Evolutionary conservation across 495 filamentous ascomycete genomes (phyloP).

Genomic region (Hypoxylon intermedium): DNA sequence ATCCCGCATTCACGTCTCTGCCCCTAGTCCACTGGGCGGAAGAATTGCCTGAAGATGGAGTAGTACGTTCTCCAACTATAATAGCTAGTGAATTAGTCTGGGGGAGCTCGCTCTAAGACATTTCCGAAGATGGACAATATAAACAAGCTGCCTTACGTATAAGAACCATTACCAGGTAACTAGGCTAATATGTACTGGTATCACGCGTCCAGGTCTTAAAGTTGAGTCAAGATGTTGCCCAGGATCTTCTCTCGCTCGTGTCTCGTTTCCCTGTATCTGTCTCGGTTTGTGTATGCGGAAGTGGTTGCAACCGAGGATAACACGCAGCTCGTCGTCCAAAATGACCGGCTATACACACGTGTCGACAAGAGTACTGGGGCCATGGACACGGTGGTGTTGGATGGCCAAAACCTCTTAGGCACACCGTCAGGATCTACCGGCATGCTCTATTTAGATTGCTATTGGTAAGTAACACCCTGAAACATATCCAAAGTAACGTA

Average conservation of each 20-base stretch:
- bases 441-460: conserved; percentile 40
- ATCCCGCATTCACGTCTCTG: conserved; percentile 32
- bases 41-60: conserved; percentile 31
- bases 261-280: conserved; percentile 22
- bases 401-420: conserved; percentile 58
- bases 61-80: conserved; percentile 5
- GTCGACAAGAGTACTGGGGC: conserved; percentile 55
- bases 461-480: conserved; percentile 41
- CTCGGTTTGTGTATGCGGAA: conserved; percentile 23
- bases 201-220: conserved; percentile 24
- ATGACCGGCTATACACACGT: conserved; percentile 57
- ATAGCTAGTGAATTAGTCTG: conserved; percentile 9
- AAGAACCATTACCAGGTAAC: conserved; percentile 20
- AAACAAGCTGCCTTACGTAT: conserved; percentile 35
- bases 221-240: conserved; percentile 32
- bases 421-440: conserved; percentile 38
- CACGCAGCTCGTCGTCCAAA: conserved; percentile 50
- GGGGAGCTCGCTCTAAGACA: conserved; percentile 27
- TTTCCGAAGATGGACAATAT: conserved; percentile 38
- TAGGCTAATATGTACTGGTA: conserved; percentile 33
- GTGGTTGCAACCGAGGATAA: conserved; percentile 37
- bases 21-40: conserved; percentile 31
- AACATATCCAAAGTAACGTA: conserved; percentile 32
- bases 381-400: conserved; percentile 53
- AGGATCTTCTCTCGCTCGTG: conserved; percentile 17